These are phyloP conservation scores for Thalassia testudinum DNA, from an alignment of 116 monocot species.

Conservation along the genomic window DNA sequence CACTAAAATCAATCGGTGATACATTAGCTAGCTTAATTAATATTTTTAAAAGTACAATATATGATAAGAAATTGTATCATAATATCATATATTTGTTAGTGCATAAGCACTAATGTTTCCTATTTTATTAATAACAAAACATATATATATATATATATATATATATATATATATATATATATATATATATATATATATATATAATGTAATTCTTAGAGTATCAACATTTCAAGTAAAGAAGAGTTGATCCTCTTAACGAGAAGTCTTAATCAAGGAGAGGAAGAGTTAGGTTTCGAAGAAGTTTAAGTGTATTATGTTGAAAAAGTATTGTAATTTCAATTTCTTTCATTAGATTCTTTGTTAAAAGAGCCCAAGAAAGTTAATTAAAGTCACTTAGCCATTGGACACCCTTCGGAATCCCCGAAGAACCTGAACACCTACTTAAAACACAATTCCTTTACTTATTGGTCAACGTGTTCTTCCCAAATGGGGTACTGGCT, in stretches of 20 bases:
- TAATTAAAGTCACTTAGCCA: background rate
- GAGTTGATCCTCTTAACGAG: background rate
- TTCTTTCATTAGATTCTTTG: background rate
- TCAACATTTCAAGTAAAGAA: background rate
- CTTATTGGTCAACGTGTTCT: background rate
- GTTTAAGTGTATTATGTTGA: no score
- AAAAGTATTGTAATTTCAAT: no score
- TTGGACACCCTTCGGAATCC: background rate
- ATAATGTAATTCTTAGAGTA: no score
- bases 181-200: background rate
- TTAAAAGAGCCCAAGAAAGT: background rate
- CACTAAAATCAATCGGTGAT: no score
- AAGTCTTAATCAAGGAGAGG: background rate
- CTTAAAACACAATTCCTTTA: no score
- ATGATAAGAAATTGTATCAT: no score
- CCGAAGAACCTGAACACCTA: background rate
- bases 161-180: background rate
- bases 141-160: background rate
- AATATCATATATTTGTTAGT: no score
- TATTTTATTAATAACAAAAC: no score
- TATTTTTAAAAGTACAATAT: no score
- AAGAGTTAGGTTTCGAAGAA: no score
- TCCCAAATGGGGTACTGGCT: slow-evolving; percentile 12
- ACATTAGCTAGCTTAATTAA: no score
- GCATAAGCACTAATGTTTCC: no score